Percentiles rank a stretch among this genome's conserved stretches.
phyloP scores from a whole-genome alignment of 2,329 filamentous ascomycete genomes.

The Fusarium denticulatum region DNA sequence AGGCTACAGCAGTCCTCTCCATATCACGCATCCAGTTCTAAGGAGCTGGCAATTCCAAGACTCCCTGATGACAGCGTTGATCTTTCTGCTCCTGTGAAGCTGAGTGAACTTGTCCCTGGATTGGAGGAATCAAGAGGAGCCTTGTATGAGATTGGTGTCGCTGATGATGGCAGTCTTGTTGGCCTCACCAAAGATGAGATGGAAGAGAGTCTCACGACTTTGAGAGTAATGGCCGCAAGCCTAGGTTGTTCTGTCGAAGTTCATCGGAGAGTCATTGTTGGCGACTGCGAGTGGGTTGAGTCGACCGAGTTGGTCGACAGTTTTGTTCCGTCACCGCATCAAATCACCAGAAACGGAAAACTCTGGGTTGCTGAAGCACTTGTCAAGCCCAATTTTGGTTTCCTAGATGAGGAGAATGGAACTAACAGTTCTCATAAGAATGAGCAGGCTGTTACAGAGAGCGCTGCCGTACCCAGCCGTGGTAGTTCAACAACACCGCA shows the following conservation, averaged over 20 bases:
- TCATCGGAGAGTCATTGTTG: conserved; percentile 83
- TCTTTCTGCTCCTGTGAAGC: conserved; percentile 57
- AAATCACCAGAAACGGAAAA: conserved; percentile 55
- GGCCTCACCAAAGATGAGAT: conserved; percentile 91
- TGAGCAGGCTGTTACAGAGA: conserved; percentile 12
- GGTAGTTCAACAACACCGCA: conserved; percentile 73
- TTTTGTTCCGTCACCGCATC: conserved; percentile 30
- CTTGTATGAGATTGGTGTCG: conserved; percentile 94
- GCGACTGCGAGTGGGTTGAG: conserved; percentile 81
- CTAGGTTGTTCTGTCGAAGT: conserved; percentile 88
- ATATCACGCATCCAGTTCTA: conserved; percentile 83
- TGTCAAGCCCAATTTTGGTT: conserved; percentile 76
- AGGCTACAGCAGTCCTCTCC: conserved; percentile 93
- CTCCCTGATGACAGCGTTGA: conserved; percentile 72
- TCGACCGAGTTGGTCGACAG: conserved; percentile 45
- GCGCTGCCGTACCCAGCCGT: conserved; percentile 47
- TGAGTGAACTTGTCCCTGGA: conserved; percentile 74
- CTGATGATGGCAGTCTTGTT: conserved; percentile 91
- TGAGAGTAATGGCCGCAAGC: conserved; percentile 91
- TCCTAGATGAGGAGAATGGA: conserved; percentile 28
- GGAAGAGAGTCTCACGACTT: conserved; percentile 85
- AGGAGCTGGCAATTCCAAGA: conserved; percentile 77
- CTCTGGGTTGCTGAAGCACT: conserved; percentile 92
- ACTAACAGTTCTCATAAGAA: not conserved
- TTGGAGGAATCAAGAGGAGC: conserved; percentile 94